Evolutionary conservation across 192 early-diverging fungal species (phyloP).

Genomic region (Coemansia sp.): DNA sequence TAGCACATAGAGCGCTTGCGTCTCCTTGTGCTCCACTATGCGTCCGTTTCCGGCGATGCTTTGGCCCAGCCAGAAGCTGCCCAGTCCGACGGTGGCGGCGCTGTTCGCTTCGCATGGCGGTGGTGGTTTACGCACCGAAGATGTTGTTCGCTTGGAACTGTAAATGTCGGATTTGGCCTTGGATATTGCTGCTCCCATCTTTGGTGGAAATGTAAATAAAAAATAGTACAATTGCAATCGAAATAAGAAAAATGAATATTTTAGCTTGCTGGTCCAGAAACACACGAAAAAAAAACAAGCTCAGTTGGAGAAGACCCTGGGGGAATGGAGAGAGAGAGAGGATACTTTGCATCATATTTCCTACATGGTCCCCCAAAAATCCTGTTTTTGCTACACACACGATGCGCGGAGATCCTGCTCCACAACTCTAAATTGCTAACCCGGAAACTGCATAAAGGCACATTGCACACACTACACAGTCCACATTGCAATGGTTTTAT

Average conservation of each 20-base stretch:
- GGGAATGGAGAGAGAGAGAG: too few relatives aligned
- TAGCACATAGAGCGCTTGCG: slow-evolving; percentile 77
- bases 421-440: slow-evolving; percentile 5
- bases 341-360: too few relatives aligned
- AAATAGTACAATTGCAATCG: background rate
- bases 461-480: slow-evolving; percentile 6
- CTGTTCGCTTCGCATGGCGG: background rate
- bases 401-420: background rate
- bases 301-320: too few relatives aligned
- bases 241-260: background rate
- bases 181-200: background rate
- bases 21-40: slow-evolving; percentile 80
- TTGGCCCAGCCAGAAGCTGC: slow-evolving; percentile 81
- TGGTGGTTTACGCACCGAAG: background rate
- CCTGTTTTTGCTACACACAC: background rate
- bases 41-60: slow-evolving; percentile 86
- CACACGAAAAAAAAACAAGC: too few relatives aligned
- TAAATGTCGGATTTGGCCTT: background rate
- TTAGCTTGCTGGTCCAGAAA: too few relatives aligned
- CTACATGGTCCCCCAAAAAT: too few relatives aligned
- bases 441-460: background rate
- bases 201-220: background rate
- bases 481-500: background rate
- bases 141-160: background rate
- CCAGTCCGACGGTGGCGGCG: slow-evolving; percentile 44